These are phyloP conservation scores for Silybum marianum DNA, from an alignment of 129 eudicot genomes.

Conservation along the genomic window DNA sequence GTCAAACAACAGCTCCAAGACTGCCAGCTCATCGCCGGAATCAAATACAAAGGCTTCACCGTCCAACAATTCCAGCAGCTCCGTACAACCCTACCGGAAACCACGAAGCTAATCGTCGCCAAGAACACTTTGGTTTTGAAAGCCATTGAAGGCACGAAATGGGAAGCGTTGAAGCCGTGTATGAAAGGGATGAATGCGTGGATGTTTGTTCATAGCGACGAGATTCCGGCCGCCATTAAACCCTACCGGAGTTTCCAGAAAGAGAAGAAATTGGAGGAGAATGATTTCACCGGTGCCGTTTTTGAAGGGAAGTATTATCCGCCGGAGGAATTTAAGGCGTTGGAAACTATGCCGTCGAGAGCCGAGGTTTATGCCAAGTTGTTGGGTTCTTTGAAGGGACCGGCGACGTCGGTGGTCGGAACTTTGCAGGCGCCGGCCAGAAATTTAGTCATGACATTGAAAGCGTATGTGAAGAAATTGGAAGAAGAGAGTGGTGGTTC, in stretches of 20 bases:
- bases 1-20: conserved; percentile 73
- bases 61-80: conserved; percentile 83
- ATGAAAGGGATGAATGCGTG: conserved; percentile 97
- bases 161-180: conserved; percentile 85
- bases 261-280: conserved; percentile 75
- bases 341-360: conserved; percentile 79
- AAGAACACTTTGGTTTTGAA: conserved; percentile 75
- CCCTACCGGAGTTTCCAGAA: conserved; percentile 84
- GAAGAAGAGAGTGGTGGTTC: conserved; percentile 62
- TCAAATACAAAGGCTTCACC: conserved; percentile 80
- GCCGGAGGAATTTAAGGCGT: conserved; percentile 71
- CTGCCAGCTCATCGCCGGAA: conserved; percentile 84
- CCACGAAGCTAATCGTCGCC: conserved; percentile 68
- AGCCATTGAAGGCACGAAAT: conserved; percentile 78
- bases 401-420: conserved; percentile 78
- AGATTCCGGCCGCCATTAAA: conserved; percentile 84
- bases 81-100: conserved; percentile 64
- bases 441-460: conserved; percentile 67
- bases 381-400: conserved; percentile 72
- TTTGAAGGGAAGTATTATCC: conserved; percentile 85
- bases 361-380: conserved; percentile 75
- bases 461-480: conserved; percentile 82
- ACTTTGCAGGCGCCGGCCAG: conserved; percentile 92
- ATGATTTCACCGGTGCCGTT: conserved; percentile 82
- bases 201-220: conserved; percentile 85